Evolutionary conservation across 164 flowering plant genomes (phyloP), one percentile per base, ranked within the genome.

Genomic region (Vitis cinerea): DNA sequence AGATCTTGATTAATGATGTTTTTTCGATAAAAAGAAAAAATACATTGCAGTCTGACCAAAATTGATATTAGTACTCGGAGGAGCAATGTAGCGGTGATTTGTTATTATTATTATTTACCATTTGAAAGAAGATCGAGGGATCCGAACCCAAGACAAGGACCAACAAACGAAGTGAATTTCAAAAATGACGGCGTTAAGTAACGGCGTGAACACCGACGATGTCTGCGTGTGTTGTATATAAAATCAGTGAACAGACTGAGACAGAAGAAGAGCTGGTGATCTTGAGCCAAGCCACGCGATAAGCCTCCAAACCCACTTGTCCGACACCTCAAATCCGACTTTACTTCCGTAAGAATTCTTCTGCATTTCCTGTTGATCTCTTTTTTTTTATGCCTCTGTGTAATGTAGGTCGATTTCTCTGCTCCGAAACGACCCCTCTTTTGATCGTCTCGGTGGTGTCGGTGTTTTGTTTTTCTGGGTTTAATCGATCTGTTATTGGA

Each of bases 161-260:
- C 44, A 37, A 37, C 44, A 37, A 37, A 37, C 4, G 44, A 37
- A 37, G 44, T 37, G 44, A 27, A 52, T 50, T 15, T 64, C 16
- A 62, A 13, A 63, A 16, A 47, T 55, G 44, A 37, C 58, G 66
- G 27, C 74, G 74, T 73, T 14, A 70, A 23, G 31, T 55, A 59
- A 74, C 81, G 63, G 53, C 72, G 77, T 67, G 31, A 74, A 31
- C 71, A 67, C 77, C 75, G 77, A 78, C 81, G 70, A 60, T 23
- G 48, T 49, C 13, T 37, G 61, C 51, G 50, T 37, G 44, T 6
- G 44, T 6, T 37, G 44, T 59, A 23, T 68, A 63, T 50, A 63
- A 47, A 52, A 66, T 11, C 10, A 12, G 29, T 64, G n/a, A 72
- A 69, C 67, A 50, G 52, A 61, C 51, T 14, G 37, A 60, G 14